Conservation (phyloP, 2,329 filamentous ascomycete genomes). For the Hypoxylon sp. region DNA sequence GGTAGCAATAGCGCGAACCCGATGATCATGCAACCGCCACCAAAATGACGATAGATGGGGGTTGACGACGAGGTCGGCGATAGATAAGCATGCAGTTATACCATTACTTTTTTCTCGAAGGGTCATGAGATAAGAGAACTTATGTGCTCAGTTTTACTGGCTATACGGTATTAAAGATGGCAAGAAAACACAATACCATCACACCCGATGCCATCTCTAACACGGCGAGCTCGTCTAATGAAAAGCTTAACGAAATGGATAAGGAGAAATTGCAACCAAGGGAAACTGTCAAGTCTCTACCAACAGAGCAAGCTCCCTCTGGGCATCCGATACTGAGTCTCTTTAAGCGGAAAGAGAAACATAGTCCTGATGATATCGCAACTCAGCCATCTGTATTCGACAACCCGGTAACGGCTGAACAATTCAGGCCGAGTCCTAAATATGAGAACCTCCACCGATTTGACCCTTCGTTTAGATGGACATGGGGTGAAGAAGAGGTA, state of each 20-base stretch:
- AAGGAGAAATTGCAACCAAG: conserved; percentile 13
- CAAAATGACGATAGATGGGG: conserved; percentile 32
- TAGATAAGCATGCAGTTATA: conserved; percentile 21
- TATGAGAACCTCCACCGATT: conserved; percentile 55
- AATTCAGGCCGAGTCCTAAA: conserved; percentile 52
- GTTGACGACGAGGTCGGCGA: conserved; percentile 14
- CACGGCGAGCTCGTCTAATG: conserved; percentile 22
- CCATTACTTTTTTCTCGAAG: not conserved
- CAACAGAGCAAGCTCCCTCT: conserved; percentile 4
- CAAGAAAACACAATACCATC: conserved; percentile 8
- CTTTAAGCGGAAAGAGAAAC: conserved; percentile 41
- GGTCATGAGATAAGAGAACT: not conserved
- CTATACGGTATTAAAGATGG: conserved; percentile 3
- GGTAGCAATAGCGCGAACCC: conserved; percentile 8
- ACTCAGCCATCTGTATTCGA: conserved; percentile 63
- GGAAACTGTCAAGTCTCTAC: not conserved
- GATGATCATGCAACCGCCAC: conserved; percentile 29
- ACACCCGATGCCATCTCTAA: not conserved
- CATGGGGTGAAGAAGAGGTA: conserved; percentile 51
- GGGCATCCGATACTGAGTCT: conserved; percentile 43
- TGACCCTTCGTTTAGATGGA: conserved; percentile 53
- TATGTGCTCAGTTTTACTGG: not conserved
- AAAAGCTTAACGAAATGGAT: conserved; percentile 10
- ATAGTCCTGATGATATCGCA: conserved; percentile 51
- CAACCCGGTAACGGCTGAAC: conserved; percentile 58